Conservation (phyloP, 768 basidiomycete genomes). For the Boletellus ananas region DNA sequence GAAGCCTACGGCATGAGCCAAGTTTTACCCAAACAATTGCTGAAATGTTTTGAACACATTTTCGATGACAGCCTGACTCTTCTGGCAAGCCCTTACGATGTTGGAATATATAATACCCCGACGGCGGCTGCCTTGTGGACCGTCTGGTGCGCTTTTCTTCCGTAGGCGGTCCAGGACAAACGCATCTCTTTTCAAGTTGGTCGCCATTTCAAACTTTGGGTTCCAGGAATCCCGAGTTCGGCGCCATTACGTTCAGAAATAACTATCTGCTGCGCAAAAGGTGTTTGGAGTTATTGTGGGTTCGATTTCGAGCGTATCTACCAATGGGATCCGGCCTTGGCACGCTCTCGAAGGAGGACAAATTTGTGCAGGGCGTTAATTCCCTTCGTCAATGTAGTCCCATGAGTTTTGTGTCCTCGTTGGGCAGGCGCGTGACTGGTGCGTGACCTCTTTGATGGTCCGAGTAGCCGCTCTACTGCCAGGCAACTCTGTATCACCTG, state of each 20-base stretch:
- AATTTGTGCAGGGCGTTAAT: background rate
- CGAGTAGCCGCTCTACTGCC: background rate
- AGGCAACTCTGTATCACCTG: background rate
- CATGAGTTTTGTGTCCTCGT: background rate
- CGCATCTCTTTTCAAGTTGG: constrained; percentile 24
- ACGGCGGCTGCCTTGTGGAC: background rate
- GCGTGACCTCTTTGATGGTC: background rate
- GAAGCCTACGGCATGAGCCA: background rate
- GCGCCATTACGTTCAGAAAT: background rate
- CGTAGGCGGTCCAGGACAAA: constrained; percentile 34
- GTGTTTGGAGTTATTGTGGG: background rate
- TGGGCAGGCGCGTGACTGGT: background rate
- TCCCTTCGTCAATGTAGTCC: background rate
- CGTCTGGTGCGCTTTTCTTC: background rate
- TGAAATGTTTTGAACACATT: background rate
- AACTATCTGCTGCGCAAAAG: background rate
- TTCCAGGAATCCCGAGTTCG: constrained; percentile 13
- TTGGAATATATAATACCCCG: too few species aligned
- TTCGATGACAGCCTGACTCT: background rate
- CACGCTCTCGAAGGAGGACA: background rate
- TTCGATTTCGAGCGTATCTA: background rate
- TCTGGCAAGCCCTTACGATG: too few species aligned
- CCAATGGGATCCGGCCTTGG: too few species aligned
- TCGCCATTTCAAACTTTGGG: constrained; percentile 12
- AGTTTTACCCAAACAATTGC: background rate